Conservation (phyloP, 2,329 filamentous ascomycete genomes). For the Aspergillus transmontanensis region DNA sequence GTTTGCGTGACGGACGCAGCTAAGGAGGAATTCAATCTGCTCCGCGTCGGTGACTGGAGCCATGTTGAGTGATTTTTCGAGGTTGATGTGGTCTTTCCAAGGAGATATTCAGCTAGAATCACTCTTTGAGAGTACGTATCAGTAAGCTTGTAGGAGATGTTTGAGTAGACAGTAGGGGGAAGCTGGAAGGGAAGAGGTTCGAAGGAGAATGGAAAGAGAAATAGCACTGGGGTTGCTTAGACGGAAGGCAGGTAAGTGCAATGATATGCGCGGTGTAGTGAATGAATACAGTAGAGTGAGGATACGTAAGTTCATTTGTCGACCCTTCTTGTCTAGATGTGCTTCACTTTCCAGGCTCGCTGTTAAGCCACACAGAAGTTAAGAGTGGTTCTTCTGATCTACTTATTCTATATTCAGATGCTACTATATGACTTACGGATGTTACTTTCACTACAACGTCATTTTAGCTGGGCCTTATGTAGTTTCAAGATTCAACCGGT, state of each 20-base stretch:
- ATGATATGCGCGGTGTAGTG: not conserved
- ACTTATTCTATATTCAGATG: not conserved
- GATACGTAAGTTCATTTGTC: not conserved
- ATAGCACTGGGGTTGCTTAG: not conserved
- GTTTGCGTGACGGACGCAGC: slow-evolving; percentile 64
- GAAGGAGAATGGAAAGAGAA: not conserved
- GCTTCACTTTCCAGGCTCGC: not conserved
- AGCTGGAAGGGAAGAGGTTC: not conserved
- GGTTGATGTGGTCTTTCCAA: not conserved
- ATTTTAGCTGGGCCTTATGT: not conserved
- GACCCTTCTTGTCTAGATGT: not conserved
- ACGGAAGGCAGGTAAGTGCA: not conserved
- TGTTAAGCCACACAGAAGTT: not conserved
- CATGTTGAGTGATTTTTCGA: slow-evolving; percentile 42
- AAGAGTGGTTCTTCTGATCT: not conserved
- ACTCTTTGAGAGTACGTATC: not conserved
- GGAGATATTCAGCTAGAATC: not conserved
- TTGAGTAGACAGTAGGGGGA: not conserved
- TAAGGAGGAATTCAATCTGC: slow-evolving; percentile 67
- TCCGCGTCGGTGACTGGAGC: slow-evolving; percentile 53
- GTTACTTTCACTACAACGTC: not conserved
- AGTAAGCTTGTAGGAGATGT: not conserved
- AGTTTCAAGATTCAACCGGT: not conserved
- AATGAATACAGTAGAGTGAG: not conserved
- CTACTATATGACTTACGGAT: not conserved